Base-by-base conservation (phyloP, 257 asterid genomes). In the Paraleonurus japonicus region DNA sequence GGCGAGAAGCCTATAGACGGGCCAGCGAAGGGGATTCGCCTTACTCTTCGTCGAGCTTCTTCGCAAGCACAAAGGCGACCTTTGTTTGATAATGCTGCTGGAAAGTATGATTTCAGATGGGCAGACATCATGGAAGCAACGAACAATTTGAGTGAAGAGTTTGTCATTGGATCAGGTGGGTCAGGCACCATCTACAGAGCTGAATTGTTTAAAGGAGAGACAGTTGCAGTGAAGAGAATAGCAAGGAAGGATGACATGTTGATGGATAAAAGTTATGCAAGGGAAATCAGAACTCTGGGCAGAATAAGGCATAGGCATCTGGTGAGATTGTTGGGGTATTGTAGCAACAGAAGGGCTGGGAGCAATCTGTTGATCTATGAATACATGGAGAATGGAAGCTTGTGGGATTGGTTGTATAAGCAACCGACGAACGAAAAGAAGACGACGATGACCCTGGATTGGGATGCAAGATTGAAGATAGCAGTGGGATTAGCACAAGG, bases 351-450 rank as follows among this genome's bases (percentile, higher is more conserved):
- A 61, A 85, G 86, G 58, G 92, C 80, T 15, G 90, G 88, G n/a
- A 74, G 89, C 12, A 90, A 89, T 41, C 45, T 93, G 79, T 45
- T 93, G 86, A 88, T 93, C 26, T 93, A 93, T 51, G 98, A 90
- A 73, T 93, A 87, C 85, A 90, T 93, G 97, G 97, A 90, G 83
- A 90, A 90, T 5, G 97, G 97, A 60, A 93, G 97, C 70, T 60
- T 88, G 76, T 93, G 97, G 97, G 95, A 88, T 70, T 90, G 94
- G 97, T 70, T 93, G 75, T 92, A 90, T 53, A 82, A 86, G 78
- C 80, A 88, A 61, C 84, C 85, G 8, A 4, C n/a, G 58, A 77
- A 69, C 23, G 85, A 72, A 55, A 86, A 68, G 47, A 86, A 86
- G 85, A 85, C 61, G 84, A 81, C 83, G 72, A 75, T 80, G 72